Conservation (phyloP, 306 rosid species). For the Cotoneaster glaucophyllus region DNA sequence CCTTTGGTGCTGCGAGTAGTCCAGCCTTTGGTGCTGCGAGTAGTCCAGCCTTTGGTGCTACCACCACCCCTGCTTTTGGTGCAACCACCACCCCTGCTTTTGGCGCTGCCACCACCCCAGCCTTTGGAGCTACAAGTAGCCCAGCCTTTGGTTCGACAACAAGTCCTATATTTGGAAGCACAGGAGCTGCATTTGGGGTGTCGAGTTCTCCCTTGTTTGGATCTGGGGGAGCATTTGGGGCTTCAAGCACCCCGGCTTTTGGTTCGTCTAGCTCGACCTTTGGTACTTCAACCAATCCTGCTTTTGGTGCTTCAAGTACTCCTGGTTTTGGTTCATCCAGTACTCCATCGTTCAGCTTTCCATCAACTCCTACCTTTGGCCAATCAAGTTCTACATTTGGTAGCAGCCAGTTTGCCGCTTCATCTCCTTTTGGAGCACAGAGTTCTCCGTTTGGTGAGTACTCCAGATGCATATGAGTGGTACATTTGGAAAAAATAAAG, state of each 20-base stretch:
- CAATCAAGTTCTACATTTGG: slow-evolving; percentile 71
- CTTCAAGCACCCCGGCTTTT: slow-evolving; percentile 43
- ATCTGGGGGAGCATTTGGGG: slow-evolving; percentile 67
- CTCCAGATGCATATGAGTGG: neutral
- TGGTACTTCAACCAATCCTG: slow-evolving; percentile 47
- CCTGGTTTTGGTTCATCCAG: slow-evolving; percentile 78
- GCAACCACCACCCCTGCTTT: slow-evolving; percentile 34
- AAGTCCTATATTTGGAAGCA: slow-evolving; percentile 57
- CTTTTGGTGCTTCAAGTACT: slow-evolving; percentile 55
- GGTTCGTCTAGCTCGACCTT: slow-evolving; percentile 35
- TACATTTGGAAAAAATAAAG: neutral
- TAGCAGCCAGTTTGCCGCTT: neutral
- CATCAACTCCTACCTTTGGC: slow-evolving; percentile 58
- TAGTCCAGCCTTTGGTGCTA: slow-evolving; percentile 43
- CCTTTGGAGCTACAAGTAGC: slow-evolving; percentile 43
- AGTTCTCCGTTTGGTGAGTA: slow-evolving; percentile 78
- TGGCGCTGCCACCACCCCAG: slow-evolving; percentile 34
- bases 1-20: slow-evolving; percentile 29
- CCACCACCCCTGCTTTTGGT: slow-evolving; percentile 37
- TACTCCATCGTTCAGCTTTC: slow-evolving; percentile 63
- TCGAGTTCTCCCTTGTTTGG: slow-evolving; percentile 62
- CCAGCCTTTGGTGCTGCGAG: slow-evolving; percentile 43
- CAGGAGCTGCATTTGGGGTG: slow-evolving; percentile 56
- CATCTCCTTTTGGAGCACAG: slow-evolving; percentile 73
- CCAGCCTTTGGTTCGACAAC: slow-evolving; percentile 59